Conservation (phyloP, 2,329 filamentous ascomycete genomes). For the Colletotrichum trifolii region DNA sequence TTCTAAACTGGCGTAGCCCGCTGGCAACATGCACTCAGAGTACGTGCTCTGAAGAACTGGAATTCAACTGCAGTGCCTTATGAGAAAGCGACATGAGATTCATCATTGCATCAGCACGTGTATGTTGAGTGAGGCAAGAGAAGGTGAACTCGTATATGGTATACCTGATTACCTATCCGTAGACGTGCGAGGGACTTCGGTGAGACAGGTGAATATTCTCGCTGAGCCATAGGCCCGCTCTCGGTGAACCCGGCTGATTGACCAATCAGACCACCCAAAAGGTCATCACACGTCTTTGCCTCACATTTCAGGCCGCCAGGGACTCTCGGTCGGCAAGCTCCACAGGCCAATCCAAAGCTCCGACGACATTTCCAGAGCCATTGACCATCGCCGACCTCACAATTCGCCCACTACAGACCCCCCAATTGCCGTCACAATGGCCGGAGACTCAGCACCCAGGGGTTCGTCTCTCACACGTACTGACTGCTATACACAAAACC, state of each 20-base stretch:
- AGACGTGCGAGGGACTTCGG: too few relatives aligned
- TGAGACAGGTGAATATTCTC: background rate
- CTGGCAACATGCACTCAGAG: too few relatives aligned
- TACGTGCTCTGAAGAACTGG: too few relatives aligned
- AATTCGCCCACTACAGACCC: slow-evolving; percentile 32
- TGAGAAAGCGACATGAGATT: too few relatives aligned
- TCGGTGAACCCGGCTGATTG: background rate
- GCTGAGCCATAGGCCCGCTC: background rate
- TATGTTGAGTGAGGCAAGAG: too few relatives aligned
- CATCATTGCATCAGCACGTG: too few relatives aligned
- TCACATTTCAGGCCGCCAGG: slow-evolving; percentile 24
- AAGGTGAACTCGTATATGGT: too few relatives aligned
- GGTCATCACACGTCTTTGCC: slow-evolving; percentile 1
- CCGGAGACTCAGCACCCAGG: slow-evolving; percentile 37
- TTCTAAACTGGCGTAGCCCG: too few relatives aligned
- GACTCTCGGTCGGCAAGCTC: slow-evolving; percentile 27
- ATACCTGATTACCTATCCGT: too few relatives aligned
- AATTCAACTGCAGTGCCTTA: too few relatives aligned
- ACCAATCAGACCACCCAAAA: slow-evolving; percentile 21
- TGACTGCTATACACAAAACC: background rate
- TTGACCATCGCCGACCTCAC: slow-evolving; percentile 31
- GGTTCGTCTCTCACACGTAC: slow-evolving; percentile 3
- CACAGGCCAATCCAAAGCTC: slow-evolving; percentile 36
- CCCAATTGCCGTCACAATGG: slow-evolving; percentile 34
- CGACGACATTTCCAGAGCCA: slow-evolving; percentile 34